phyloP scores from a whole-genome alignment of 768 basidiomycete genomes.

The Mycena metata region DNA sequence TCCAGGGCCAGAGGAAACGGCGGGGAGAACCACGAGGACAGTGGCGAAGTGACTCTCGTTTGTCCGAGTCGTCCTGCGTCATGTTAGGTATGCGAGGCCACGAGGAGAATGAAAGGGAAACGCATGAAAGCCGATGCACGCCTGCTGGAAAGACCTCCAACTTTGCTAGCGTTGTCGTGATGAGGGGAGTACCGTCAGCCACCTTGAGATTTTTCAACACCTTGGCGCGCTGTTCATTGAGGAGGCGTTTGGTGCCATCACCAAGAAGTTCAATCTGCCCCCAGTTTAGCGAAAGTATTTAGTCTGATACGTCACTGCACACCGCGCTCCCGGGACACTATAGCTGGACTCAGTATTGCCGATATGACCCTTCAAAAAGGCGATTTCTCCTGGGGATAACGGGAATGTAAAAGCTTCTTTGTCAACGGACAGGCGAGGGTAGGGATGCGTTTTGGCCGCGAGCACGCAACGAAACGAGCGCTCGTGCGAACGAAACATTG shows the following conservation, averaged over 20 bases:
- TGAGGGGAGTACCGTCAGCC: accelerated
- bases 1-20: background rate
- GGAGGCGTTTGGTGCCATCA: background rate
- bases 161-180: background rate
- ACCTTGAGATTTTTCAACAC: conserved; percentile 7
- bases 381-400: too few relatives aligned
- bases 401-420: too few relatives aligned
- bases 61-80: background rate
- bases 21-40: conserved; percentile 13
- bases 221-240: background rate
- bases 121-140: conserved; percentile 19
- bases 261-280: background rate
- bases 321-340: too few relatives aligned
- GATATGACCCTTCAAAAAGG: too few relatives aligned
- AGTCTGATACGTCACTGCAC: too few relatives aligned
- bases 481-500: too few relatives aligned
- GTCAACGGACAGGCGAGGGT: too few relatives aligned
- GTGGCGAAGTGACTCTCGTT: conserved; percentile 6
- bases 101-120: background rate
- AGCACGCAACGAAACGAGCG: too few relatives aligned
- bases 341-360: too few relatives aligned
- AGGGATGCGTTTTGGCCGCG: too few relatives aligned
- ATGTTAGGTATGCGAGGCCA: background rate
- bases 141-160: conserved; percentile 10
- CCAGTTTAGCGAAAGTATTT: too few relatives aligned